Evolutionary conservation across 2,329 filamentous ascomycete species (phyloP).

Genomic region (Acarospora socialis): DNA sequence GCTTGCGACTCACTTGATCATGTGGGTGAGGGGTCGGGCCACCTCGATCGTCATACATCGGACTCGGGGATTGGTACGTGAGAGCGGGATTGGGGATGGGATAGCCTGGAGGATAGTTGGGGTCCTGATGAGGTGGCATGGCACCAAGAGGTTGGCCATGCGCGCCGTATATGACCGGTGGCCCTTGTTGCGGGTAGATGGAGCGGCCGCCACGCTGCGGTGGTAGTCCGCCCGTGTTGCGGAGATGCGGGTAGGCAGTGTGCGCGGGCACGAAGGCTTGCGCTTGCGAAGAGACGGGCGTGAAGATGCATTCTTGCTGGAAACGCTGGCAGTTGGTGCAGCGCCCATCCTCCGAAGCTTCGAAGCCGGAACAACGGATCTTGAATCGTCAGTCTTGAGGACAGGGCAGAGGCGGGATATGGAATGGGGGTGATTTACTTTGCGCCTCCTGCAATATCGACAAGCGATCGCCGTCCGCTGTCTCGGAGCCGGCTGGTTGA

Average conservation of each 20-base stretch:
- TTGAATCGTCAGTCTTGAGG: conserved; percentile 23
- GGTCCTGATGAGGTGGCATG: conserved; percentile 18
- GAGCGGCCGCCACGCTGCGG: conserved; percentile 17
- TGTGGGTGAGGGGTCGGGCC: conserved; percentile 22
- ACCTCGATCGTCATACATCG: conserved; percentile 23
- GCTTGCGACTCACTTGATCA: conserved; percentile 32
- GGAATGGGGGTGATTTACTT: conserved; percentile 24
- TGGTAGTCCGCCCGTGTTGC: conserved; percentile 23
- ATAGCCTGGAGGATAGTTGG: conserved; percentile 26
- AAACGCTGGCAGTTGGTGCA: conserved; percentile 61
- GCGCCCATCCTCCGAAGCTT: conserved; percentile 54
- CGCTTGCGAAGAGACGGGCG: conserved; percentile 57
- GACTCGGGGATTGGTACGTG: conserved; percentile 22
- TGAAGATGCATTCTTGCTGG: conserved; percentile 65
- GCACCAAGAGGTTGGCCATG: conserved; percentile 34
- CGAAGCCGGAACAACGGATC: conserved; percentile 66
- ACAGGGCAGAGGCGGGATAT: background rate
- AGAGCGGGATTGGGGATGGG: conserved; percentile 17
- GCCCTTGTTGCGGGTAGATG: conserved; percentile 22
- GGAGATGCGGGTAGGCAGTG: conserved; percentile 45
- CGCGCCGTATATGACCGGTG: conserved; percentile 31
- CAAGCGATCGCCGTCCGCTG: conserved; percentile 39
- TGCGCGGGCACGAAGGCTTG: conserved; percentile 63
- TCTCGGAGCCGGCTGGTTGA: conserved; percentile 28
- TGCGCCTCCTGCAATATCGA: conserved; percentile 37